phyloP scores from a whole-genome alignment of 23 red algal species.

The Gracilariopsis chorda region DNA sequence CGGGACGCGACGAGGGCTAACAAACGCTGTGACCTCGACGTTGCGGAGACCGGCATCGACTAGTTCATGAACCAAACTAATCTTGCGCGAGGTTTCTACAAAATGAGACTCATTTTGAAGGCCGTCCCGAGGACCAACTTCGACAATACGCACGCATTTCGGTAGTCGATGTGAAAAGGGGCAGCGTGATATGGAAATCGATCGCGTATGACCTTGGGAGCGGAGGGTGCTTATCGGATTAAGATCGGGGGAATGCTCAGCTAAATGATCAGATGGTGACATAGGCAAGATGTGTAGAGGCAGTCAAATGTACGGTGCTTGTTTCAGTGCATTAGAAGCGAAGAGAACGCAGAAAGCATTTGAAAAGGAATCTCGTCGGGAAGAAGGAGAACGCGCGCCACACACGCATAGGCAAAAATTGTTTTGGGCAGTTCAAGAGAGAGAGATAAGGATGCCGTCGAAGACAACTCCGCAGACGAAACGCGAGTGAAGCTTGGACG shows the following conservation, averaged over 20 bases:
- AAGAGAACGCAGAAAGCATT: too few relatives aligned
- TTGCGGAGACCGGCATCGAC: slow-evolving; percentile 72
- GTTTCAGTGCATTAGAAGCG: too few relatives aligned
- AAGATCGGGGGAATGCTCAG: not conserved
- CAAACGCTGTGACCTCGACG: slow-evolving; percentile 86
- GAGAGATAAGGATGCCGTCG: too few relatives aligned
- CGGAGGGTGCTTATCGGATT: not conserved
- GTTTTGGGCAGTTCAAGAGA: too few relatives aligned
- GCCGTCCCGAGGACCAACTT: slow-evolving; percentile 87
- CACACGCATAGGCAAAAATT: too few relatives aligned
- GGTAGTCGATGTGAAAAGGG: slow-evolving; percentile 18
- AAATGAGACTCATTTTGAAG: slow-evolving; percentile 86
- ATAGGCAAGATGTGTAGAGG: slow-evolving; percentile 33
- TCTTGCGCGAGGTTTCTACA: slow-evolving; percentile 54
- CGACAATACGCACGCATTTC: slow-evolving; percentile 57
- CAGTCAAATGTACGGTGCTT: too few relatives aligned
- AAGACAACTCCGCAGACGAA: too few relatives aligned
- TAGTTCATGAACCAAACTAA: slow-evolving; percentile 74
- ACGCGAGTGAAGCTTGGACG: too few relatives aligned
- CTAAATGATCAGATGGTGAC: slow-evolving; percentile 7
- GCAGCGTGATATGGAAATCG: not conserved
- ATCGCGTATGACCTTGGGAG: not conserved
- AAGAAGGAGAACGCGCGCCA: too few relatives aligned
- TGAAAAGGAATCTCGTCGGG: too few relatives aligned
- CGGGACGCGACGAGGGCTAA: slow-evolving; percentile 79